These are phyloP conservation scores for Tilletia caries DNA, from an alignment of 1,284 basidiomycete genomes.

Conservation along the genomic window DNA sequence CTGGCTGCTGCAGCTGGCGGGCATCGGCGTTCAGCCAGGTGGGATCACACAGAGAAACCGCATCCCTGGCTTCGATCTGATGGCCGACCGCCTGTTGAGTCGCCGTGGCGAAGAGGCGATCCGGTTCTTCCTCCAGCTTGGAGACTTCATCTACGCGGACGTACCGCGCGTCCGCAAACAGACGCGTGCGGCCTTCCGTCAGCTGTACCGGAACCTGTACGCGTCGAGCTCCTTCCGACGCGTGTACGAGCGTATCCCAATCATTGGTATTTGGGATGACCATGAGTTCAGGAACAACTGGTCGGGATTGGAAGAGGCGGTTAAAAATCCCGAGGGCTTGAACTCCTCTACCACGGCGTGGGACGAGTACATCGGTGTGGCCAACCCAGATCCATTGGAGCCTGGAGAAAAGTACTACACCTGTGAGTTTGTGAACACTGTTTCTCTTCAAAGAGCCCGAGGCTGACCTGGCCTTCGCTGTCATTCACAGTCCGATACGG, in stretches of 20 bases:
- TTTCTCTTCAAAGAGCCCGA: constrained; percentile 26
- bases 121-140: constrained; percentile 52
- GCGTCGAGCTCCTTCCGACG: constrained; percentile 46
- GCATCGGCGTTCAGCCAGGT: constrained; percentile 37
- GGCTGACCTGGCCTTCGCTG: constrained; percentile 25
- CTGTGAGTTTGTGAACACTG: constrained; percentile 38
- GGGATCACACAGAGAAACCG: constrained; percentile 52
- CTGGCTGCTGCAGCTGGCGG: constrained; percentile 36
- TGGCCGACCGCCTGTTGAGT: constrained; percentile 55
- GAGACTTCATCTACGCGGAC: constrained; percentile 72
- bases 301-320: constrained; percentile 57
- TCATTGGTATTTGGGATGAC: constrained; percentile 51
- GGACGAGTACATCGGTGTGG: constrained; percentile 65
- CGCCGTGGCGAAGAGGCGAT: constrained; percentile 44
- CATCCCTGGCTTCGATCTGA: constrained; percentile 68
- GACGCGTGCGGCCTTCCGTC: constrained; percentile 35
- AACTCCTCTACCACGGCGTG: constrained; percentile 66
- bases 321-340: constrained; percentile 59
- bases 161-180: constrained; percentile 59
- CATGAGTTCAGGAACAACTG: constrained; percentile 52
- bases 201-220: constrained; percentile 51
- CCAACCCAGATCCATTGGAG: constrained; percentile 63
- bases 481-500: constrained; percentile 56
- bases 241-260: constrained; percentile 44
- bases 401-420: constrained; percentile 63